Conservation (phyloP, 768 basidiomycete species). For the Auricularia sp. region DNA sequence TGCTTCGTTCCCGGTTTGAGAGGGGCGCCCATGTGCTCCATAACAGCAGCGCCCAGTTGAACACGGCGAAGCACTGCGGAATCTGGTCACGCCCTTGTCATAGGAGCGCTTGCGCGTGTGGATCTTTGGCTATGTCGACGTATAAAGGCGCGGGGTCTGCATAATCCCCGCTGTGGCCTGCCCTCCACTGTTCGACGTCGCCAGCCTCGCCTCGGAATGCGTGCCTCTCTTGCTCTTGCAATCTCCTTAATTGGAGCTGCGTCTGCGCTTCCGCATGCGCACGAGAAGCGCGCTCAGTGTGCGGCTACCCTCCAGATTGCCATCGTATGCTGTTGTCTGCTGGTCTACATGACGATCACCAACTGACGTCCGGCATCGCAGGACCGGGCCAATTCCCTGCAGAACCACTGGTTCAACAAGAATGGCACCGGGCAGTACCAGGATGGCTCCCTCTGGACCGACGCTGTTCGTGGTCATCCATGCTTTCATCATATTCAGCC, state of each 20-base stretch:
- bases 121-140: too few species aligned
- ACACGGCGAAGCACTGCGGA: too few species aligned
- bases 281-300: constrained; percentile 5
- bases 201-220: neutral
- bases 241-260: neutral
- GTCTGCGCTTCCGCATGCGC: neutral
- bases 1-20: too few species aligned
- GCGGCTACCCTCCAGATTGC: neutral
- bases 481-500: neutral
- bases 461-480: constrained; percentile 31
- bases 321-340: neutral
- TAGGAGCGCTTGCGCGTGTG: too few species aligned
- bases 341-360: neutral
- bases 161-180: too few species aligned
- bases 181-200: too few species aligned
- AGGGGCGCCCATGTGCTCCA: too few species aligned
- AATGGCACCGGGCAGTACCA: constrained; percentile 31
- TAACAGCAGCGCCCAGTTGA: too few species aligned
- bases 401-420: constrained; percentile 31
- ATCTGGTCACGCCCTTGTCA: too few species aligned
- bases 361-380: neutral
- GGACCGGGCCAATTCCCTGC: constrained; percentile 15
- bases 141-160: too few species aligned
- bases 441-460: constrained; percentile 47
- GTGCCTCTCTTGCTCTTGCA: neutral